Evolutionary conservation across 169 alveolate species (phyloP).

Genomic region (Plasmodium chabaudi): DNA sequence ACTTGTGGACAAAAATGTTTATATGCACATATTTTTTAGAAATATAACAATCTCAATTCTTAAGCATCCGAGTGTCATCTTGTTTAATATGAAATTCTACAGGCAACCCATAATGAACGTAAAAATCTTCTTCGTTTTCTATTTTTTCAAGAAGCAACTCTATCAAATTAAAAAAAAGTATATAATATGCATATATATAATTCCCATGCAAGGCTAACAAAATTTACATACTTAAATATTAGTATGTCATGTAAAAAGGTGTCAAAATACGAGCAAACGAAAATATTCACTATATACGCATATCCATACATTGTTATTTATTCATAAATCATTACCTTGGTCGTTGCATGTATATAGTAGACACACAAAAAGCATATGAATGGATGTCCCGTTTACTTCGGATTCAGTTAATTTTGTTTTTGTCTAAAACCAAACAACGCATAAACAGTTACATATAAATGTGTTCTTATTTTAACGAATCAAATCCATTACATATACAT

Average conservation of each 20-base stretch:
- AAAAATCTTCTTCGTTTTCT: conserved; percentile 48
- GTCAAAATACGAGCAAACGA: neutral
- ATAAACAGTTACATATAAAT: neutral
- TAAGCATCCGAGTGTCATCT: conserved; percentile 37
- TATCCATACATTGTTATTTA: neutral
- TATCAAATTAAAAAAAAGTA: conserved; percentile 7
- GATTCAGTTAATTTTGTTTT: conserved; percentile 31
- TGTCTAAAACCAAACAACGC: conserved; percentile 27
- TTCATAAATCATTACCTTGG: conserved; percentile 43
- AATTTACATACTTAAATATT: neutral
- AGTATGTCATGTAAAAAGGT: neutral
- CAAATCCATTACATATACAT: conserved; percentile 3
- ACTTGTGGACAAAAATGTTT: too few species aligned
- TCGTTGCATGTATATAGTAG: conserved; percentile 68
- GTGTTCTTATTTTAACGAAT: neutral
- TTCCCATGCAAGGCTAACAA: too few species aligned
- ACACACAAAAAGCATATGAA: conserved; percentile 74
- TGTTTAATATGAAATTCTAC: conserved; percentile 47
- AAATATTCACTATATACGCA: neutral
- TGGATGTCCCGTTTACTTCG: conserved; percentile 52
- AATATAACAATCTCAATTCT: conserved; percentile 17
- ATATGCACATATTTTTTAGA: neutral
- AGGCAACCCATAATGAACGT: conserved; percentile 71
- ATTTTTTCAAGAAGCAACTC: conserved; percentile 62
- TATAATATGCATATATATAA: neutral